phyloP scores from a whole-genome alignment of 2,329 filamentous ascomycete species.

The Pyrenochaeta sp. region DNA sequence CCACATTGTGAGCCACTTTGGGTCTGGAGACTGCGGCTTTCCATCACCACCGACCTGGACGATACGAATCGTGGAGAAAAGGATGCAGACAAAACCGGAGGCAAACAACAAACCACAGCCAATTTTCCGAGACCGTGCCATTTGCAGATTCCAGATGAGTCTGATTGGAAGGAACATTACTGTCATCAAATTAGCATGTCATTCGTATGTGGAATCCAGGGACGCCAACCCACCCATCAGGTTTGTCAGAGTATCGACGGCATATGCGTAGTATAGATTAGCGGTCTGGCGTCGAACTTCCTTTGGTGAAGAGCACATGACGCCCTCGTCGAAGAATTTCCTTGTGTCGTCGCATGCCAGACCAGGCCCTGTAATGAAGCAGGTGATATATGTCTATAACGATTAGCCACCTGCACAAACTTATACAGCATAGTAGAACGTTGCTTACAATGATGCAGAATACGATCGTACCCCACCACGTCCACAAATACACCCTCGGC shows the following conservation, averaged over 20 bases:
- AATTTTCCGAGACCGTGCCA: slow-evolving; percentile 44
- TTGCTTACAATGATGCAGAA: slow-evolving; percentile 46
- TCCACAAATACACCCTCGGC: slow-evolving; percentile 34
- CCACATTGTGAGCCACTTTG: slow-evolving; percentile 50
- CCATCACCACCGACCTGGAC: slow-evolving; percentile 43
- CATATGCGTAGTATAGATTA: slow-evolving; percentile 48
- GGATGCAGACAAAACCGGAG: slow-evolving; percentile 36
- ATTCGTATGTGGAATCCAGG: too few relatives aligned
- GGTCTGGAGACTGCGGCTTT: slow-evolving; percentile 36
- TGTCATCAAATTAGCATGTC: slow-evolving; percentile 10
- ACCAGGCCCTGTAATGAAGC: slow-evolving; percentile 47
- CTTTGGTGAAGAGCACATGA: slow-evolving; percentile 32
- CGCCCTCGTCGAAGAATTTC: slow-evolving; percentile 36
- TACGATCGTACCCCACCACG: slow-evolving; percentile 49
- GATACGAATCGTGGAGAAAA: slow-evolving; percentile 38
- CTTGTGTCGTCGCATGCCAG: slow-evolving; percentile 43
- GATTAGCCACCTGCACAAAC: slow-evolving; percentile 6
- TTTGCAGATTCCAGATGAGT: slow-evolving; percentile 49
- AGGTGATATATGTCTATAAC: slow-evolving; percentile 47
- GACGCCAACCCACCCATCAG: slow-evolving; percentile 39
- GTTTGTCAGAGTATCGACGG: slow-evolving; percentile 48
- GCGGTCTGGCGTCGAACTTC: slow-evolving; percentile 43
- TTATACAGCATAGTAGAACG: not conserved
- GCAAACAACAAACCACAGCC: slow-evolving; percentile 40
- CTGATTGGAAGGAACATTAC: slow-evolving; percentile 51